phyloP scores from a whole-genome alignment of 1,284 basidiomycete genomes.

The Cutaneotrichosporon cutaneum region DNA sequence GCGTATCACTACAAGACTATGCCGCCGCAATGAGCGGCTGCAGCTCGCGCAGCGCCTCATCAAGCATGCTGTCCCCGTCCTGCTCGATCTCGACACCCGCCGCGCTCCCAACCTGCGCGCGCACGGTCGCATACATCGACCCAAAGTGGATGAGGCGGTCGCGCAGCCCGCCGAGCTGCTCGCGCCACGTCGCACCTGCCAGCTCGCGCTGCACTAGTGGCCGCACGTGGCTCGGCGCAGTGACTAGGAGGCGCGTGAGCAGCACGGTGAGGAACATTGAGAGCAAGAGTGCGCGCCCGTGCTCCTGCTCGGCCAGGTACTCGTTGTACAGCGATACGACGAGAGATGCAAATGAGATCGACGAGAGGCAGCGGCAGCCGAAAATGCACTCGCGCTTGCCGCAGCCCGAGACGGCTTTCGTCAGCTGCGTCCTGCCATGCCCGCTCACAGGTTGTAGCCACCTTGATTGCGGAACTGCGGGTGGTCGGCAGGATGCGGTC shows the following conservation, averaged over 20 bases:
- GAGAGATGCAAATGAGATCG: constrained; percentile 5
- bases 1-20: background rate
- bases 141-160: background rate
- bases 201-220: constrained; percentile 8
- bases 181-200: background rate
- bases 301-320: background rate
- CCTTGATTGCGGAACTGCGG: background rate
- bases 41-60: background rate
- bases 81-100: background rate
- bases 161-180: background rate
- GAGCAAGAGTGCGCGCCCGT: background rate
- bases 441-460: constrained; percentile 8
- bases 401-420: constrained; percentile 13
- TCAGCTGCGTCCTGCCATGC: background rate
- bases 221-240: background rate
- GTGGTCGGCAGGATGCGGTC: background rate
- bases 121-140: background rate
- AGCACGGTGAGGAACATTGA: constrained; percentile 21
- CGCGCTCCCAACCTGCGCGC: background rate
- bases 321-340: constrained; percentile 15
- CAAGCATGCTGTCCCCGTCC: background rate
- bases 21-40: background rate
- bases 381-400: constrained; percentile 17
- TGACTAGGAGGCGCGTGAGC: constrained; percentile 13
- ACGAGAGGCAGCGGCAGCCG: constrained; percentile 12